Evolutionary conservation across 2,329 filamentous ascomycete species (phyloP).

Genomic region (Tympanopsis confertula): DNA sequence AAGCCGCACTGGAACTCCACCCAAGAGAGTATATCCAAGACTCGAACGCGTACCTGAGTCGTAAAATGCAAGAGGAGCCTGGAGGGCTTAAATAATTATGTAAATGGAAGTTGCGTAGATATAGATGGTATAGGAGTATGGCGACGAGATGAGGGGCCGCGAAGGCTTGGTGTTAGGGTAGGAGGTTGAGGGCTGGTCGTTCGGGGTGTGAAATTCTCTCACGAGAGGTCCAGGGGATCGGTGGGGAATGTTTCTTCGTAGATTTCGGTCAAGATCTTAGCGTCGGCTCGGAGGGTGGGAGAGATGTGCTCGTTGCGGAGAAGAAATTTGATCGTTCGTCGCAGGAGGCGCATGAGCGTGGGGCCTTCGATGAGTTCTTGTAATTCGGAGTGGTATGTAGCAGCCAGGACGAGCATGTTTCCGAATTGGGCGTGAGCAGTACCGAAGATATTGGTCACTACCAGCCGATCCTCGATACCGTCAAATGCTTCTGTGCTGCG

Average conservation of each 20-base stretch:
- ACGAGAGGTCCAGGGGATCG: no score
- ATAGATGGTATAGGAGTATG: no score
- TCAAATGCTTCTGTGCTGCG: neutral
- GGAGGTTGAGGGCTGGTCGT: no score
- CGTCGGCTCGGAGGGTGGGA: neutral
- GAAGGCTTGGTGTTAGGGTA: no score
- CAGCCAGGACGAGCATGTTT: neutral
- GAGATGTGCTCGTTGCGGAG: neutral
- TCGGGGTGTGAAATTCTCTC: no score
- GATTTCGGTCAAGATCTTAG: neutral
- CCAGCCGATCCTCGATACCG: neutral
- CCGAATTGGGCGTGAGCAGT: slow-evolving; percentile 1
- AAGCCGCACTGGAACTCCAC: no score
- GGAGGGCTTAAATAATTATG: no score
- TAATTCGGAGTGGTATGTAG: neutral
- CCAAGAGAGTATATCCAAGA: no score
- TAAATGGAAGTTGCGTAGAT: no score
- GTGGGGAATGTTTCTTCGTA: neutral
- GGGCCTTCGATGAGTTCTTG: neutral
- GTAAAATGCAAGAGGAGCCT: no score
- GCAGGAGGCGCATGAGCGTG: neutral
- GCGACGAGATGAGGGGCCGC: no score
- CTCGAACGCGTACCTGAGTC: no score
- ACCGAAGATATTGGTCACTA: slow-evolving; percentile 1
- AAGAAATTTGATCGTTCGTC: neutral